Base-by-base conservation (phyloP, 495 filamentous ascomycete genomes). In the Trichocladium uniseriatum region DNA sequence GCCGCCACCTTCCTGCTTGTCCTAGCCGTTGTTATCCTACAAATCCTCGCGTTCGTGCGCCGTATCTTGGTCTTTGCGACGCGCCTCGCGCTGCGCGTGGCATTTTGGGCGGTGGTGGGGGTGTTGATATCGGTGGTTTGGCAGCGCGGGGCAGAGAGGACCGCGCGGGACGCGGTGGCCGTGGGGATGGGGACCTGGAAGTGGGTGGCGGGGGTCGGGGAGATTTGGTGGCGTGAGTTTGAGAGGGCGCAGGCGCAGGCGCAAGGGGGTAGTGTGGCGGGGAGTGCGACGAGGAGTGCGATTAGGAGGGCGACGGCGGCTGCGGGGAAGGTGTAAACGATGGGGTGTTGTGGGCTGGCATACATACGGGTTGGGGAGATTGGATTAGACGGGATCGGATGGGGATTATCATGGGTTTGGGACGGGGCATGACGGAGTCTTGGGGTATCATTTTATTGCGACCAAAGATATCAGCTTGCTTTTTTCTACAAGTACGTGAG, bases 51-150 rank as follows among this genome's bases (percentile, higher is more conserved):
- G 58, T 79, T 81, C 61, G 64, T 83, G 21, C 78, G 78, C 40
- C 74, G 84, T 31, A 64, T 86, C 2, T 66, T 94, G 45, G 70
- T 88, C 59, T 91, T 78, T 63, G 88, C 86, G 79, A 73, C 86
- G n/a, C 60, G 69, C 35, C 58, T 91, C 39, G 72, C 69, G 6
- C 58, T 84, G 47, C 61, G 74, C 24, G 15, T 87, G 37, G 49
- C 75, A 0, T 77, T 86, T 40, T 92, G 79, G 77, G 73, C 66
- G 0, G 52, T 59, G 2, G 27, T 89, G 11, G 64, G 71, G 15
- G 67, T 68, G 0, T 3, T 78, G 1, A 73, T 66, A 0, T 64
- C 74, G 31, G 77, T 77, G 49, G 69, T 87, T 11, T 90, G 76
- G 63, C 72, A 72, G 46, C 65, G 80, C 11, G 88, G 87, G 0